Percentiles rank a stretch among this genome's conserved stretches.
These are phyloP conservation scores for Caryopteris hybrid DNA, from an alignment of 305 asterid species.

Conservation along the genomic window DNA sequence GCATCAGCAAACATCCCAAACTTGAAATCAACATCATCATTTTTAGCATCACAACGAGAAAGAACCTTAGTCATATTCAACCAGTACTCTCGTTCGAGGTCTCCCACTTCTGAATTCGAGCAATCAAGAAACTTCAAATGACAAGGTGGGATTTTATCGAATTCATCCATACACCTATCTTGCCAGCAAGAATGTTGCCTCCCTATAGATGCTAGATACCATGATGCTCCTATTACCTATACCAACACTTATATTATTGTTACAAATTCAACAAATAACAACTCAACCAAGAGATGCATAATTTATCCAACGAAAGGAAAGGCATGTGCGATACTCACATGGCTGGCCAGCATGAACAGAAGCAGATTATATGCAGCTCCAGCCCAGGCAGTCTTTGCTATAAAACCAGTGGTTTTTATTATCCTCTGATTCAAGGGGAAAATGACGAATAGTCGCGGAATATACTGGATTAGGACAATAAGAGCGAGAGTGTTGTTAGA, in stretches of 20 bases:
- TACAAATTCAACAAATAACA: neutral
- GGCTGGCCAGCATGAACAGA: slow-evolving; percentile 88
- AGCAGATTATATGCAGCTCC: slow-evolving; percentile 96
- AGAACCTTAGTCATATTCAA: slow-evolving; percentile 48
- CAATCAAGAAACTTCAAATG: slow-evolving; percentile 53
- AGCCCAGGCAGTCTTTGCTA: slow-evolving; percentile 97
- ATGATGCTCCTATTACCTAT: slow-evolving; percentile 86
- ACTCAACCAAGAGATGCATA: neutral
- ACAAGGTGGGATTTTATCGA: slow-evolving; percentile 42
- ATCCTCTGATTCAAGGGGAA: slow-evolving; percentile 73
- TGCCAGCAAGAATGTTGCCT: slow-evolving; percentile 82
- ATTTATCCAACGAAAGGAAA: neutral
- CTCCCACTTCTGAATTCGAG: neutral
- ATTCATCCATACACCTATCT: slow-evolving; percentile 46
- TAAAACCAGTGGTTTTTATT: slow-evolving; percentile 79
- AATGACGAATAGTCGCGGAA: slow-evolving; percentile 74
- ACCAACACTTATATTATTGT: neutral
- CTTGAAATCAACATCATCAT: slow-evolving; percentile 71
- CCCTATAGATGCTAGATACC: slow-evolving; percentile 93
- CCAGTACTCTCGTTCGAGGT: slow-evolving; percentile 45
- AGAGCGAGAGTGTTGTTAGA: slow-evolving; percentile 82
- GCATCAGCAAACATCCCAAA: slow-evolving; percentile 97
- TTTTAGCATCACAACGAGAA: slow-evolving; percentile 59
- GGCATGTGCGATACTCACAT: slow-evolving; percentile 38
- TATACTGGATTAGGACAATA: slow-evolving; percentile 80